phyloP scores from a whole-genome alignment of 345 rosid genomes.

The Limnanthes douglasii region DNA sequence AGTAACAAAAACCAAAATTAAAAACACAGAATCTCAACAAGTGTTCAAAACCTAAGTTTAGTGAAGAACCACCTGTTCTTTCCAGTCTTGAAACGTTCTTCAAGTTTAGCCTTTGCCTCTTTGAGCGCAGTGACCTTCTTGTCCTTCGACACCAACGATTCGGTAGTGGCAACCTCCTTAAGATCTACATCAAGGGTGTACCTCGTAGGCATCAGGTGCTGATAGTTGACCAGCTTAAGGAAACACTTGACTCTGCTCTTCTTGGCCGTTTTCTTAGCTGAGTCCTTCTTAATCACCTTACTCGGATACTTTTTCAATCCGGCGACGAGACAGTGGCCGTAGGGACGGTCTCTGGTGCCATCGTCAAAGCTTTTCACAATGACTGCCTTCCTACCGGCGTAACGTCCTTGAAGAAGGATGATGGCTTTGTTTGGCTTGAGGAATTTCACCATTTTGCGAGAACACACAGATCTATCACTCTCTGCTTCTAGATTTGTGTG shows the following conservation, averaged over 20 bases:
- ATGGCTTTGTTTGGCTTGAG: constrained; percentile 34
- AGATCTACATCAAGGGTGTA: constrained; percentile 49
- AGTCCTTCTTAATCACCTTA: constrained; percentile 40
- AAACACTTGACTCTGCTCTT: constrained; percentile 42
- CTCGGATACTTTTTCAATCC: constrained; percentile 39
- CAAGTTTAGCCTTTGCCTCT: constrained; percentile 35
- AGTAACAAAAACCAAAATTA: no score
- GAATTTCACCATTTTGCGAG: constrained; percentile 19
- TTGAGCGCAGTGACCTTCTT: constrained; percentile 34
- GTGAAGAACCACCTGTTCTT: constrained; percentile 58
- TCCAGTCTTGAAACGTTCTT: constrained; percentile 49
- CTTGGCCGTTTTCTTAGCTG: constrained; percentile 41
- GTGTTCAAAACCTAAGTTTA: constrained; percentile 37
- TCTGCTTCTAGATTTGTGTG: no score
- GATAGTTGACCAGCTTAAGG: constrained; percentile 44
- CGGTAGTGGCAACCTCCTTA: constrained; percentile 27
- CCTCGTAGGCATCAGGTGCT: constrained; percentile 48
- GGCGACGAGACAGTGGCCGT: constrained; percentile 47
- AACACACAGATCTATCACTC: no score
- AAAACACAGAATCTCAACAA: not conserved
- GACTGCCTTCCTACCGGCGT: constrained; percentile 43
- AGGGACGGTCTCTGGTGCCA: constrained; percentile 28
- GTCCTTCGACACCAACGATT: constrained; percentile 24
- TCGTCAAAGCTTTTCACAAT: constrained; percentile 32
- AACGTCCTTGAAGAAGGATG: constrained; percentile 41